Evolutionary conservation across 306 rosid species (phyloP).

Genomic region (Coriaria nepalensis): DNA sequence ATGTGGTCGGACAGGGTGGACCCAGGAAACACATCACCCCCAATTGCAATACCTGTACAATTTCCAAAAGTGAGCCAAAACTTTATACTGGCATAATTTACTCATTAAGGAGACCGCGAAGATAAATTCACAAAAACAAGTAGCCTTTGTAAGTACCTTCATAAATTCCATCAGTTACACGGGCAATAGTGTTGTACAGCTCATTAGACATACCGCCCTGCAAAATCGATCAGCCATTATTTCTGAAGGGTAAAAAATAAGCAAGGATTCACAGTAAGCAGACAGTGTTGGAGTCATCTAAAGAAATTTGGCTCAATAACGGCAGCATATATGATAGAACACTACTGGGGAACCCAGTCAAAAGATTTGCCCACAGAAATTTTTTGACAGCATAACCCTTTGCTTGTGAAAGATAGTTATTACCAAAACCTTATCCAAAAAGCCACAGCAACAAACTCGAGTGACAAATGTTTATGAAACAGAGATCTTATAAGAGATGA

Average conservation of each 20-base stretch:
- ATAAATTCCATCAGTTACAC: conserved; percentile 91
- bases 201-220: conserved; percentile 99
- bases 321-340: too few species aligned
- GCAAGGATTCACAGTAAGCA: background rate
- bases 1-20: conserved; percentile 98
- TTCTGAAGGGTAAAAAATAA: conserved; percentile 1
- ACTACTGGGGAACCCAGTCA: too few species aligned
- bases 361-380: too few species aligned
- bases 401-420: too few species aligned
- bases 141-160: conserved; percentile 44
- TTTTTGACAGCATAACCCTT: too few species aligned
- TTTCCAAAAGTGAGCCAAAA: conserved; percentile 14
- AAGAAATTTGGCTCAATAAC: background rate
- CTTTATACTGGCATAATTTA: conserved; percentile 14
- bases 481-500: too few species aligned
- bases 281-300: background rate
- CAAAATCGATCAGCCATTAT: conserved; percentile 15
- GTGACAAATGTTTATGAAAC: too few species aligned
- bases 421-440: too few species aligned
- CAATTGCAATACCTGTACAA: conserved; percentile 79
- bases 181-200: conserved; percentile 76
- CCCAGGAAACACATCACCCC: conserved; percentile 99
- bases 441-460: too few species aligned
- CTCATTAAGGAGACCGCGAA: conserved; percentile 5
- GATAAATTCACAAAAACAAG: conserved; percentile 13